Conservation (phyloP, 2,329 filamentous ascomycete genomes). For the Calonectria pseudoturangicola region DNA sequence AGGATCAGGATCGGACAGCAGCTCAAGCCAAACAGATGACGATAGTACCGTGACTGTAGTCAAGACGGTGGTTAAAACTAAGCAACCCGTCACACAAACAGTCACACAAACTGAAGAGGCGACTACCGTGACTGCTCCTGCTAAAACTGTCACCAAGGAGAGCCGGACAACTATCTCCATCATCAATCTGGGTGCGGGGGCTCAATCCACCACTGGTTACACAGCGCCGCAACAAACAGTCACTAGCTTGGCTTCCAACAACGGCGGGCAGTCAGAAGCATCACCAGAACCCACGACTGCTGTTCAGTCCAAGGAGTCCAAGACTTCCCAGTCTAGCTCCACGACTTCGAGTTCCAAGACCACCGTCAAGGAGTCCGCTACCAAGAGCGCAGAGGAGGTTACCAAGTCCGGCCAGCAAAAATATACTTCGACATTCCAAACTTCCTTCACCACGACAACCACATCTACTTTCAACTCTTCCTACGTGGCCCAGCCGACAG, state of each 20-base stretch:
- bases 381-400: not conserved
- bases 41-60: slow-evolving; percentile 58
- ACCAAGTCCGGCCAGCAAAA: slow-evolving; percentile 11
- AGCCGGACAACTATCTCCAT: slow-evolving; percentile 58
- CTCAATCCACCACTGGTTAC: slow-evolving; percentile 49
- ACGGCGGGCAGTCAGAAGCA: not conserved
- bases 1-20: slow-evolving; percentile 46
- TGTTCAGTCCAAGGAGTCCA: slow-evolving; percentile 25
- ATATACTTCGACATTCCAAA: not conserved
- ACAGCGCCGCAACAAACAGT: slow-evolving; percentile 51
- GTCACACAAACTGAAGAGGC: slow-evolving; percentile 55
- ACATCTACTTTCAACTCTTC: slow-evolving; percentile 1
- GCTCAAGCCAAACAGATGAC: slow-evolving; percentile 30
- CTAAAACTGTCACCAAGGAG: slow-evolving; percentile 52
- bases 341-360: not conserved
- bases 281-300: slow-evolving; percentile 10
- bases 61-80: slow-evolving; percentile 58
- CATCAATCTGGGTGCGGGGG: slow-evolving; percentile 53
- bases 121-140: slow-evolving; percentile 53
- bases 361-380: not conserved
- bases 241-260: slow-evolving; percentile 34
- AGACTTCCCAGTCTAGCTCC: not conserved
- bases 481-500: not conserved
- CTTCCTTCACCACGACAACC: not conserved
- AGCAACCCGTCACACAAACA: slow-evolving; percentile 53